phyloP scores from a whole-genome alignment of 768 basidiomycete species.

The Russula brevipes region DNA sequence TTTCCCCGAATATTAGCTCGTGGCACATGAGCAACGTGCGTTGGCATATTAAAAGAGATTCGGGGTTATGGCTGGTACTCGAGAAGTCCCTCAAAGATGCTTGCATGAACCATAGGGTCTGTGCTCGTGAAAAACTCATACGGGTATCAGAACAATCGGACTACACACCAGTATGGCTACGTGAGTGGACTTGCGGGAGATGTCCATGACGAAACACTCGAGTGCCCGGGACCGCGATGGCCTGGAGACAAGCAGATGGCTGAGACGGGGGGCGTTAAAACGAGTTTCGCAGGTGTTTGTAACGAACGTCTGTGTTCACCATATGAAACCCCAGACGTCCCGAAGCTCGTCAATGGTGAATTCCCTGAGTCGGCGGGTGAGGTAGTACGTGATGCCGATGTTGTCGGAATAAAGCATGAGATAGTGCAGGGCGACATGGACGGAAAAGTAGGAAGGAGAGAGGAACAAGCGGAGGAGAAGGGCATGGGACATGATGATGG shows the following conservation, averaged over 20 bases:
- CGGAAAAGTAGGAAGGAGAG: constrained; percentile 87
- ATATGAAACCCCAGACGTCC: constrained; percentile 88
- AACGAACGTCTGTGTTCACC: constrained; percentile 40
- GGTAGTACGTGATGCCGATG: constrained; percentile 88
- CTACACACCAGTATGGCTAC: constrained; percentile 87
- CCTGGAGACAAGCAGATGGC: constrained; percentile 90
- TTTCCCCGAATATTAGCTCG: constrained; percentile 92
- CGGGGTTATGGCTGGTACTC: constrained; percentile 49
- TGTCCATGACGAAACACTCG: constrained; percentile 88
- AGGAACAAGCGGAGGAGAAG: constrained; percentile 88
- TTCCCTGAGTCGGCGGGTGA: constrained; percentile 66
- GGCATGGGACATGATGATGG: constrained; percentile 55
- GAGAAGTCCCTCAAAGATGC: constrained; percentile 83
- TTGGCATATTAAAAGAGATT: constrained; percentile 87
- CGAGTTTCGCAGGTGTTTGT: constrained; percentile 32
- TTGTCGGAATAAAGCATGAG: constrained; percentile 77
- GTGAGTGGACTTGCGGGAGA: constrained; percentile 87
- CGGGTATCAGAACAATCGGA: constrained; percentile 22
- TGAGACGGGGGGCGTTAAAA: constrained; percentile 34
- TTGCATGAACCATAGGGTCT: constrained; percentile 99
- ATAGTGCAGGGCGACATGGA: constrained; percentile 90
- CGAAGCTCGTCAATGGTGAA: constrained; percentile 65
- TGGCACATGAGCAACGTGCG: constrained; percentile 87
- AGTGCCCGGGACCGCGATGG: constrained; percentile 89
- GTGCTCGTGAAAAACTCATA: constrained; percentile 18